A percentile compares a stretch with the other conserved stretches of the same genome.
These are phyloP conservation scores for Boletus insuetus DNA, from an alignment of 768 basidiomycete genomes.

Conservation along the genomic window DNA sequence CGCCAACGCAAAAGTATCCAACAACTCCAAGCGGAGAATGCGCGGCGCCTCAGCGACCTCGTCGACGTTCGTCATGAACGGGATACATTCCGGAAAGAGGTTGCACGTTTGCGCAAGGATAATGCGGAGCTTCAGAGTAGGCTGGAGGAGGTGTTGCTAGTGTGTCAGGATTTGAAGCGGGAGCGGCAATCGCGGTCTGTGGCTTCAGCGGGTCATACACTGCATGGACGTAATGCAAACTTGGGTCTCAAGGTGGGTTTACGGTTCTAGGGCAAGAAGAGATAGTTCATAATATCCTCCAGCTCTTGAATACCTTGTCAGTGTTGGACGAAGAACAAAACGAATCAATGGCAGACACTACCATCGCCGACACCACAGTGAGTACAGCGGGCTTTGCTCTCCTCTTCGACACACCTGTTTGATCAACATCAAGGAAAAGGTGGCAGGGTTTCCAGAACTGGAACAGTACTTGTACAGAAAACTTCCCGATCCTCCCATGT, in stretches of 20 bases:
- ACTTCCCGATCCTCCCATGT: conserved; percentile 9
- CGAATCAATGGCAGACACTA: background rate
- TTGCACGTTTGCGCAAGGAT: conserved; percentile 18
- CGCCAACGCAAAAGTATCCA: conserved; percentile 27
- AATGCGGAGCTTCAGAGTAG: conserved; percentile 20
- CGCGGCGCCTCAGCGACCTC: conserved; percentile 23
- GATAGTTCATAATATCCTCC: background rate
- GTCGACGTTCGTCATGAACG: conserved; percentile 27
- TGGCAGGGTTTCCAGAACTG: background rate
- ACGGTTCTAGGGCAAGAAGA: background rate
- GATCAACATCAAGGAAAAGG: conserved; percentile 11
- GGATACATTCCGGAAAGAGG: conserved; percentile 23
- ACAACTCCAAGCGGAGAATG: conserved; percentile 26
- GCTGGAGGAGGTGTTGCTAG: conserved; percentile 18
- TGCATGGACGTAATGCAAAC: background rate
- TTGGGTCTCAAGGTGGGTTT: conserved; percentile 10
- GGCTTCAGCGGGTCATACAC: background rate
- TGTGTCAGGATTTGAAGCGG: conserved; percentile 23
- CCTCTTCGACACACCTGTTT: background rate
- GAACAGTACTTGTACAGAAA: conserved; percentile 4
- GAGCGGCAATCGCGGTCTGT: conserved; percentile 17
- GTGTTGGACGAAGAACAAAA: conserved; percentile 5
- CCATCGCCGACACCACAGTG: background rate
- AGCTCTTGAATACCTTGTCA: conserved; percentile 7
- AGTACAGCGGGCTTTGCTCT: background rate